phyloP scores from a whole-genome alignment of 345 rosid species.

The Sisymbrium irio region DNA sequence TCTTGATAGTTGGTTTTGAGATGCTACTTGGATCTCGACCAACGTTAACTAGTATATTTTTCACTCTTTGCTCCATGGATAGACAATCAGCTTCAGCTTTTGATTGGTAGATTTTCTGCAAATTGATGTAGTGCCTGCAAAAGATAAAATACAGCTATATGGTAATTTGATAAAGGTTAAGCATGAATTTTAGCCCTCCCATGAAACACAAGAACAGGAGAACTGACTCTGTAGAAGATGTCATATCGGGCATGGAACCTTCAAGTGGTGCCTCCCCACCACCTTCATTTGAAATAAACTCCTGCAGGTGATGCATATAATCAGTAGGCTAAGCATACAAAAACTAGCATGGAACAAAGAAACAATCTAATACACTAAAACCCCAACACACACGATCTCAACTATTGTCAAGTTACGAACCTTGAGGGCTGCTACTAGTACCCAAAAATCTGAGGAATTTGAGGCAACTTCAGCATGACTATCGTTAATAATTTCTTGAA shows the following conservation, averaged over 20 bases:
- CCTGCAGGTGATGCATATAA: slow-evolving; percentile 44
- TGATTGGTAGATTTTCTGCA: slow-evolving; percentile 88
- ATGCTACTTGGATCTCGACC: slow-evolving; percentile 71
- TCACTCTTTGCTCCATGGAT: slow-evolving; percentile 63
- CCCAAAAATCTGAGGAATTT: slow-evolving; percentile 88
- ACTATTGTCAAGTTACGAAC: slow-evolving; percentile 41
- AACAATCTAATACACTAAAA: background rate
- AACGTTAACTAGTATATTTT: slow-evolving; percentile 55
- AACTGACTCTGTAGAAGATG: slow-evolving; percentile 95
- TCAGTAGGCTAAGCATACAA: background rate
- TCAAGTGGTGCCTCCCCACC: slow-evolving; percentile 90
- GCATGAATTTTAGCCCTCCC: background rate
- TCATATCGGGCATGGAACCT: slow-evolving; percentile 97
- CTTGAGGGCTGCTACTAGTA: slow-evolving; percentile 95
- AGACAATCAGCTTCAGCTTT: slow-evolving; percentile 91
- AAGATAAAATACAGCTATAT: slow-evolving; percentile 9
- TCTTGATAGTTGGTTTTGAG: slow-evolving; percentile 58
- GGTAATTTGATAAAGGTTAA: background rate
- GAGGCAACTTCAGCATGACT: slow-evolving; percentile 58
- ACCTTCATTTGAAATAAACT: slow-evolving; percentile 82
- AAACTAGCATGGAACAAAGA: background rate
- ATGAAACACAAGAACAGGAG: slow-evolving; percentile 10
- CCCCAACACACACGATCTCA: background rate
- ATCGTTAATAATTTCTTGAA: slow-evolving; percentile 60
- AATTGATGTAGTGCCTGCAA: slow-evolving; percentile 77